A percentile compares a stretch with the other conserved stretches of the same genome.
Conservation (phyloP, 2,329 filamentous ascomycete genomes). For the Clarireedia hainanense region DNA sequence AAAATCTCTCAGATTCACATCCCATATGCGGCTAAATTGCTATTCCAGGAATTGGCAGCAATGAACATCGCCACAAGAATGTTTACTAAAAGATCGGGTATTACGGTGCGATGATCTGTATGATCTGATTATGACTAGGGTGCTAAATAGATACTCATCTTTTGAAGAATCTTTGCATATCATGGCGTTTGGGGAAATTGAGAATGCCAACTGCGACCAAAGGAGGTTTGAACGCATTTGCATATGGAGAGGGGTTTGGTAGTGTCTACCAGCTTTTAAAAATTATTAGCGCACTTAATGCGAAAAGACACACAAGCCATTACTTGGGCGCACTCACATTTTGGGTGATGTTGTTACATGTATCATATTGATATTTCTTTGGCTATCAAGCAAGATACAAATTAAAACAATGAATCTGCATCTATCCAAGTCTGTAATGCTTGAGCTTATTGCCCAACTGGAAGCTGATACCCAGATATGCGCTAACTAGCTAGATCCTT, state of each 20-base stretch:
- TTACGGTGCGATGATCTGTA: constrained; percentile 53
- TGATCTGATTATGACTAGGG: constrained; percentile 12
- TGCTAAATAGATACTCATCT: constrained; percentile 1
- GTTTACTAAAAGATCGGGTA: constrained; percentile 81
- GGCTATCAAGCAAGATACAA: constrained; percentile 2
- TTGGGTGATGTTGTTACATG: constrained; percentile 2
- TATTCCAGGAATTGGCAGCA: constrained; percentile 95
- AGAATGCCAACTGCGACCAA: constrained; percentile 14
- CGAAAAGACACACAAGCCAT: background rate
- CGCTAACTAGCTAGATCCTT: too few species aligned
- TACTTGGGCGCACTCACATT: constrained; percentile 1
- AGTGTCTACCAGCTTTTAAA: background rate
- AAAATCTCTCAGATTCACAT: constrained; percentile 97
- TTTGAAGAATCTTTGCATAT: constrained; percentile 22
- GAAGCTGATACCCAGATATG: too few species aligned
- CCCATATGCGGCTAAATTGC: constrained; percentile 91
- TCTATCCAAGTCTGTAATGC: background rate
- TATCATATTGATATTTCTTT: constrained; percentile 6
- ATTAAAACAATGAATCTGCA: background rate
- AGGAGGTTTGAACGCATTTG: constrained; percentile 11
- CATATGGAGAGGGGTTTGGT: constrained; percentile 9
- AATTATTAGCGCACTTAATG: background rate
- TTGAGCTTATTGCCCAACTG: too few species aligned
- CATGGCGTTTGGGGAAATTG: constrained; percentile 24
- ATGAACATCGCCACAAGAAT: constrained; percentile 99